phyloP scores from a whole-genome alignment of 31 red algal species.

The Endocladia muricata region DNA sequence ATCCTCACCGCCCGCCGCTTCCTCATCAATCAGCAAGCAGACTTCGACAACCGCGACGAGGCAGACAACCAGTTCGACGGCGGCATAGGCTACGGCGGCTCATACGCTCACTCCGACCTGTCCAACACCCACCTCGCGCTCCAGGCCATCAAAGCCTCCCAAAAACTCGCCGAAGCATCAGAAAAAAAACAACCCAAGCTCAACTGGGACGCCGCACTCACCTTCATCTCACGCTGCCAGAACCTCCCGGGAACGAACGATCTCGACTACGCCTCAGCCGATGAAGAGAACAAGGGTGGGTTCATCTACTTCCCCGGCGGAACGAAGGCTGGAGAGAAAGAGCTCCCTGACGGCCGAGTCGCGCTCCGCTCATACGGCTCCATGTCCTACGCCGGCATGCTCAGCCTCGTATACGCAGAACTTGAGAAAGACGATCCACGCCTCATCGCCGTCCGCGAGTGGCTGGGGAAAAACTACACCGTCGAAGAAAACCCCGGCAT shows the following conservation, averaged over 20 bases:
- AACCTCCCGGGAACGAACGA: neutral
- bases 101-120: neutral
- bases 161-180: neutral
- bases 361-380: conserved; percentile 2
- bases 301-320: conserved; percentile 1
- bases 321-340: neutral
- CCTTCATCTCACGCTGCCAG: neutral
- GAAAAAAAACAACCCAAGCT: neutral
- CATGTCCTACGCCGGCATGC: neutral
- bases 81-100: neutral
- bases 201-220: neutral
- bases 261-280: too few relatives aligned
- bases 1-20: too few relatives aligned
- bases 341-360: neutral
- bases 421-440: neutral
- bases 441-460: neutral
- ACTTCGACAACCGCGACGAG: too few relatives aligned
- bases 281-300: neutral
- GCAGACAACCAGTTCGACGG: neutral
- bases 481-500: neutral
- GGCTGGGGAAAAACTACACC: neutral
- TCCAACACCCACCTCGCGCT: neutral
- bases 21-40: too few relatives aligned
- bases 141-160: neutral
- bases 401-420: neutral